Percentiles rank a stretch among this genome's conserved stretches.
phyloP scores from a whole-genome alignment of 2,329 filamentous ascomycete genomes.

The Talaromyces islandicus region DNA sequence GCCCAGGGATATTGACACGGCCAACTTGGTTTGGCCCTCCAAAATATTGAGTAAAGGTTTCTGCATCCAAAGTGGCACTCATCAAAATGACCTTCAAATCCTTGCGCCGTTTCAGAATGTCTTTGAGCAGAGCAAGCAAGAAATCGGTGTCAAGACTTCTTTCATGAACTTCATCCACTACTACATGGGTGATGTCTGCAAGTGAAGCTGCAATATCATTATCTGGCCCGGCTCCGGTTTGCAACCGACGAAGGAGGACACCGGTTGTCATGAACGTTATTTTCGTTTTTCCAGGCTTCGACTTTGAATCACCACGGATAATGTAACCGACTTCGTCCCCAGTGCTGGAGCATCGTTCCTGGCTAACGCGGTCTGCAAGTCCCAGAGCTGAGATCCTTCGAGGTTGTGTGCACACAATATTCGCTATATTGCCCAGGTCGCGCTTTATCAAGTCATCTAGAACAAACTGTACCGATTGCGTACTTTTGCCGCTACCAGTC shows the following conservation, averaged over 20 bases:
- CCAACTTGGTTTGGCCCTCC: conserved; percentile 64
- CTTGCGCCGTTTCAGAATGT: conserved; percentile 67
- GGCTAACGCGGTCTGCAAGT: conserved; percentile 87
- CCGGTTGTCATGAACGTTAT: conserved; percentile 96
- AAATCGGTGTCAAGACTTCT: conserved; percentile 94
- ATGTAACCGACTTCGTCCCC: conserved; percentile 87
- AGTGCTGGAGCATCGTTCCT: conserved; percentile 75
- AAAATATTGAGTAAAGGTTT: conserved; percentile 81
- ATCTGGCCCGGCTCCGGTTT: conserved; percentile 74
- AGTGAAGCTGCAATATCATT: conserved; percentile 76
- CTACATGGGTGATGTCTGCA: conserved; percentile 85
- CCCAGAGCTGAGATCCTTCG: conserved; percentile 90
- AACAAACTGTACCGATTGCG: conserved; percentile 93
- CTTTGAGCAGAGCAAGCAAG: conserved; percentile 75
- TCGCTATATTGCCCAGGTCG: conserved; percentile 68
- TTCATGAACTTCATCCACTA: conserved; percentile 96
- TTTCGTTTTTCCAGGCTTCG: conserved; percentile 64
- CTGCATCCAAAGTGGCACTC: conserved; percentile 90
- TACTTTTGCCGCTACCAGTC: conserved; percentile 94
- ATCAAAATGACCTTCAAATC: conserved; percentile 89
- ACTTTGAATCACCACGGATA: conserved; percentile 83
- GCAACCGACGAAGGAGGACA: conserved; percentile 82
- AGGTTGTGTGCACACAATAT: conserved; percentile 94
- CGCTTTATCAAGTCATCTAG: conserved; percentile 80
- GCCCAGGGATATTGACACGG: conserved; percentile 76